phyloP scores from a whole-genome alignment of 495 filamentous ascomycete species.

The Choiromyces venosus region DNA sequence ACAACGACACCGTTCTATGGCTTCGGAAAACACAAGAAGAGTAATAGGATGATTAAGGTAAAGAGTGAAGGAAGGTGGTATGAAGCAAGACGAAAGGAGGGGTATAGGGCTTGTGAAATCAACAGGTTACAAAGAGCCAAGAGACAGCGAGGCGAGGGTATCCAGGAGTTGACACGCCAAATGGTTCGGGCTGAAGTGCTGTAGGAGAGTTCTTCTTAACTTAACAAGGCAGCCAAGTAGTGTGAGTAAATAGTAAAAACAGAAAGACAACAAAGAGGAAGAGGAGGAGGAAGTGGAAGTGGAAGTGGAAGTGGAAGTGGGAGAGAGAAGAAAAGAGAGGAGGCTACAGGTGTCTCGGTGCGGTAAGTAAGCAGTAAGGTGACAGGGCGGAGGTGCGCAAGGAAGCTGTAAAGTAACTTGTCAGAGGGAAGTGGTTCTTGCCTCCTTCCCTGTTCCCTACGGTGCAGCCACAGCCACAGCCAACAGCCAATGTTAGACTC shows the following conservation, averaged over 20 bases:
- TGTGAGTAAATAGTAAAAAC: background rate
- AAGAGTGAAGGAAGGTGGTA: background rate
- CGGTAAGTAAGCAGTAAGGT: background rate
- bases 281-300: conserved; percentile 2
- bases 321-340: conserved; percentile 7
- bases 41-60: conserved; percentile 3
- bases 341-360: background rate
- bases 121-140: background rate
- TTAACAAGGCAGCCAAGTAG: background rate
- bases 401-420: background rate
- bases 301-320: conserved; percentile 3
- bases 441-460: background rate
- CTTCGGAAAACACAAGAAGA: conserved; percentile 19
- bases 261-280: conserved; percentile 1
- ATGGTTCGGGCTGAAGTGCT: background rate
- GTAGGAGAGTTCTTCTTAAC: background rate
- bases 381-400: background rate
- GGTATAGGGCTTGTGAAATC: background rate
- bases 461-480: background rate
- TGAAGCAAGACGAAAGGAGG: background rate
- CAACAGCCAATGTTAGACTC: background rate
- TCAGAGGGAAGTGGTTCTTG: background rate
- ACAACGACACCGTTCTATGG: conserved; percentile 41
- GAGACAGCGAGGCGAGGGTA: background rate
- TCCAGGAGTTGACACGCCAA: background rate